Evolutionary conservation across 352 stramenopile genomes (phyloP).

Genomic region (Hyaloperonospora brassicae): DNA sequence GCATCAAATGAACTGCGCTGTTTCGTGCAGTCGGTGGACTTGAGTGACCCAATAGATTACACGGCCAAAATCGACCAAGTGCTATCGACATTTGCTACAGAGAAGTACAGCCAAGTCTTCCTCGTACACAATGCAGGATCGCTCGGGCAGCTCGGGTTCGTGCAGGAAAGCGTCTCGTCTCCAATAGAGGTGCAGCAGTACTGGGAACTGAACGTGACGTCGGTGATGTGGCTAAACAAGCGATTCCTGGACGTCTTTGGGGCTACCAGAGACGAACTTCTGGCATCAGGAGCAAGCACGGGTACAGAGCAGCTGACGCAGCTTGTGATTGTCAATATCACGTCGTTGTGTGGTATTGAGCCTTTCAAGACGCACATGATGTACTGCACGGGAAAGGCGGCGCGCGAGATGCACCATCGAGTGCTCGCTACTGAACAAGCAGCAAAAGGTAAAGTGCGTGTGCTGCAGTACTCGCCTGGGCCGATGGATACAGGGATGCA

Average conservation of each 20-base stretch:
- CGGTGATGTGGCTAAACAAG: constrained; percentile 78
- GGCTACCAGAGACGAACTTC: constrained; percentile 34
- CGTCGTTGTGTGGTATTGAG: constrained; percentile 74
- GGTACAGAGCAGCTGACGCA: constrained; percentile 5
- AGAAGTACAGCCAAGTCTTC: constrained; percentile 38
- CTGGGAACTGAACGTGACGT: constrained; percentile 83
- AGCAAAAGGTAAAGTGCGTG: constrained; percentile 26
- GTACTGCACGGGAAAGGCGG: constrained; percentile 83
- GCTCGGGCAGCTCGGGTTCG: constrained; percentile 55
- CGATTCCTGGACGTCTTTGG: constrained; percentile 58
- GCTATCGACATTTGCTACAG: constrained; percentile 21
- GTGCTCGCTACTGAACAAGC: constrained; percentile 62
- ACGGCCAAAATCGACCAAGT: constrained; percentile 36
- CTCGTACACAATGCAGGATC: constrained; percentile 84
- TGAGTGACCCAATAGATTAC: constrained; percentile 41
- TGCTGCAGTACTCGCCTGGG: constrained; percentile 82
- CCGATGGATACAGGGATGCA: constrained; percentile 87
- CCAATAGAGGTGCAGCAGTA: constrained; percentile 39
- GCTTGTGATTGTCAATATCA: constrained; percentile 58
- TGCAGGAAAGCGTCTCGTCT: constrained; percentile 38
- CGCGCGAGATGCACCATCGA: constrained; percentile 79
- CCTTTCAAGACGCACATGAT: constrained; percentile 69
- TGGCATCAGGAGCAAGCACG: not conserved
- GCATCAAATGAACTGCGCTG: constrained; percentile 19
- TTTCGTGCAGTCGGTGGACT: constrained; percentile 37